Evolutionary conservation across 2,329 filamentous ascomycete species (phyloP).

Genomic region (Exophiala oligosperma): DNA sequence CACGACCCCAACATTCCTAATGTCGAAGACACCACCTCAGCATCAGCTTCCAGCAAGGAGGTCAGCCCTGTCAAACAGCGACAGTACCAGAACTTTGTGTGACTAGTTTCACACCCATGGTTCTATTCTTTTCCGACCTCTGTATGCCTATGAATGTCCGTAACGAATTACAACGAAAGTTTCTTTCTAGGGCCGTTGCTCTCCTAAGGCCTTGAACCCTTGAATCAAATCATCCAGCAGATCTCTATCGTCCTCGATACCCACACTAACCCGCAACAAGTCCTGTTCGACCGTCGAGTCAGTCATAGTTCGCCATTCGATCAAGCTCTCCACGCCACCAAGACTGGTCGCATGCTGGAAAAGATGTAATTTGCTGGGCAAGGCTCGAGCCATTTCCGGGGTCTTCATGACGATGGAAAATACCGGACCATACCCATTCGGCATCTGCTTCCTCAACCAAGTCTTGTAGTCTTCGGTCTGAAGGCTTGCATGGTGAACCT

Average conservation of each 20-base stretch:
- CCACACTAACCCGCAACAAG: conserved; percentile 69
- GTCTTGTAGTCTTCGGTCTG: conserved; percentile 64
- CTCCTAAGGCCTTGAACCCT: conserved; percentile 60
- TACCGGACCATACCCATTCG: conserved; percentile 83
- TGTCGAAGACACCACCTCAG: conserved; percentile 1
- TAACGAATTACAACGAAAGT: background rate
- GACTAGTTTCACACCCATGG: background rate
- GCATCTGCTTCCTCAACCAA: conserved; percentile 89
- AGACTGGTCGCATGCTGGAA: conserved; percentile 95
- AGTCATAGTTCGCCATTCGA: conserved; percentile 92
- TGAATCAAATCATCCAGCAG: conserved; percentile 71
- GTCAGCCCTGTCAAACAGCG: background rate
- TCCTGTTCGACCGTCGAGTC: conserved; percentile 49
- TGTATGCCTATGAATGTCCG: background rate
- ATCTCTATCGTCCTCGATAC: conserved; percentile 85
- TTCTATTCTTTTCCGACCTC: background rate
- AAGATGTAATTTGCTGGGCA: conserved; percentile 76
- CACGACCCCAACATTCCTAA: conserved; percentile 4
- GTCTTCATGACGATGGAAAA: conserved; percentile 72
- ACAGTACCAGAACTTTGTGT: background rate
- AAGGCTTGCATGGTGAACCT: conserved; percentile 75
- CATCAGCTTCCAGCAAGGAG: background rate
- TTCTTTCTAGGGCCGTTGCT: conserved; percentile 12
- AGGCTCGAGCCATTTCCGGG: conserved; percentile 59
- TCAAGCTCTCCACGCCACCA: conserved; percentile 88